These are phyloP conservation scores for Hapsidospora chrysogenum DNA, from an alignment of 495 filamentous ascomycete genomes.

Conservation along the genomic window DNA sequence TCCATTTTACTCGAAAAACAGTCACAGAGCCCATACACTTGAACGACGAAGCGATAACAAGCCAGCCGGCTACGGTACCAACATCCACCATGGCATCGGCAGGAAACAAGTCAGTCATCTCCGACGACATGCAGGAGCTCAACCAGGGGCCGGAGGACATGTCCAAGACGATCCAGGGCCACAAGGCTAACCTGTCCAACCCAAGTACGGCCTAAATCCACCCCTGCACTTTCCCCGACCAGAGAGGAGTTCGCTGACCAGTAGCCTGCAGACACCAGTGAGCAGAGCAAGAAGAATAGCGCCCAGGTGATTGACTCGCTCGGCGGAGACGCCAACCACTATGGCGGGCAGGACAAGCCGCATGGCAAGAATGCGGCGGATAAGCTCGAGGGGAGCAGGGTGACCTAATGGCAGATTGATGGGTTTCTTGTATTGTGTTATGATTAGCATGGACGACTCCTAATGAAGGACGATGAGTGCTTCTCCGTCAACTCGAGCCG, in stretches of 20 bases:
- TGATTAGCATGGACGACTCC: too few species aligned
- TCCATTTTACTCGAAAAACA: too few species aligned
- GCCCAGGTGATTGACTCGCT: slow-evolving; percentile 8
- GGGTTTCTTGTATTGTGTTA: too few species aligned
- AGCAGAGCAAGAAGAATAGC: slow-evolving; percentile 12
- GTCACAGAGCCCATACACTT: too few species aligned
- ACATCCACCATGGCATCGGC: slow-evolving; percentile 12
- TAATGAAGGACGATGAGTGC: too few species aligned
- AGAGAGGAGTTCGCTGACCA: background rate
- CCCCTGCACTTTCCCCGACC: background rate
- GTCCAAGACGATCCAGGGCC: slow-evolving; percentile 12
- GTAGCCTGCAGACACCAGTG: slow-evolving; percentile 10
- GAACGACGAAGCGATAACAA: too few species aligned
- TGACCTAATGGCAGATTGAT: too few species aligned
- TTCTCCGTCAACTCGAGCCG: too few species aligned
- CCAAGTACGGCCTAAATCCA: slow-evolving; percentile 8
- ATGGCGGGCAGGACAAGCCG: slow-evolving; percentile 11
- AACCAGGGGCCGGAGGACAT: slow-evolving; percentile 16
- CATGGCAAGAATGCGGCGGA: slow-evolving; percentile 15
- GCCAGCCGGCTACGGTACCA: too few species aligned
- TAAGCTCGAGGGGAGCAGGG: slow-evolving; percentile 15
- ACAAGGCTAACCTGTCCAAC: slow-evolving; percentile 13
- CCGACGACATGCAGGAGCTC: slow-evolving; percentile 23
- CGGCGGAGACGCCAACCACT: slow-evolving; percentile 12
- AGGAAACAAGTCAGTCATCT: slow-evolving; percentile 18